phyloP scores from a whole-genome alignment of 2,329 filamentous ascomycete species.

The Nigrospora osmanthi region DNA sequence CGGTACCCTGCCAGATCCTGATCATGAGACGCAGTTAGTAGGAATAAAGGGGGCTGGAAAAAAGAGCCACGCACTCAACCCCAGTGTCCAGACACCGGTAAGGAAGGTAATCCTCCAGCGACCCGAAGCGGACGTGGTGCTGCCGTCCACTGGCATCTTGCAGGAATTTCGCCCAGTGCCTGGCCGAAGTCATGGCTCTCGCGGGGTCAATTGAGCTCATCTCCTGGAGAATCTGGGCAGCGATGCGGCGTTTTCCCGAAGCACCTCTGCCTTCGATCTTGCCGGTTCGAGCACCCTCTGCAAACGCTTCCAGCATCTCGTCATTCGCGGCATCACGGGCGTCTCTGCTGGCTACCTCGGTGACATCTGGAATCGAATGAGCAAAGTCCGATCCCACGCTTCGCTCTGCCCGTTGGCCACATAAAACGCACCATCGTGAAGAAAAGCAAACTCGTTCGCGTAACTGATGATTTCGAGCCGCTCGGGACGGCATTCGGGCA shows the following conservation, averaged over 20 bases:
- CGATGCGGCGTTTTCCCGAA: slow-evolving; percentile 11
- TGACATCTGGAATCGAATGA: not conserved
- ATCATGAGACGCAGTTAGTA: not conserved
- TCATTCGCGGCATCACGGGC: slow-evolving; percentile 10
- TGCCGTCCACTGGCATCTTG: slow-evolving; percentile 5
- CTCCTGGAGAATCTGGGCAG: slow-evolving; percentile 14
- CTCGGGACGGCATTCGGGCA: slow-evolving; percentile 29
- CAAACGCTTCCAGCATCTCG: slow-evolving; percentile 13
- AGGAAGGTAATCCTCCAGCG: slow-evolving; percentile 16
- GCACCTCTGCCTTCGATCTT: slow-evolving; percentile 4
- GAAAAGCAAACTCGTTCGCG: slow-evolving; percentile 30
- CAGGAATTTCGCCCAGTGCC: slow-evolving; percentile 14
- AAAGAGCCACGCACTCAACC: slow-evolving; percentile 12
- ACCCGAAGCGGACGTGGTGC: slow-evolving; percentile 7
- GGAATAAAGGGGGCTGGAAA: not conserved
- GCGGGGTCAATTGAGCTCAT: slow-evolving; percentile 15
- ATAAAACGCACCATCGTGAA: slow-evolving; percentile 23
- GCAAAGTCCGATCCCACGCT: not conserved
- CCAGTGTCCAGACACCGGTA: slow-evolving; percentile 16
- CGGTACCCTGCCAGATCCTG: slow-evolving; percentile 24
- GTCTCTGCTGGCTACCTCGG: slow-evolving; percentile 6
- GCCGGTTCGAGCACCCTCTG: slow-evolving; percentile 7
- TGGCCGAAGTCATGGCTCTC: slow-evolving; percentile 13
- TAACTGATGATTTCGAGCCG: slow-evolving; percentile 29
- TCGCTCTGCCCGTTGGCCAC: not conserved